Evolutionary conservation across 805 yeast species (phyloP).

Genomic region (Yarrowia alimentaria): DNA sequence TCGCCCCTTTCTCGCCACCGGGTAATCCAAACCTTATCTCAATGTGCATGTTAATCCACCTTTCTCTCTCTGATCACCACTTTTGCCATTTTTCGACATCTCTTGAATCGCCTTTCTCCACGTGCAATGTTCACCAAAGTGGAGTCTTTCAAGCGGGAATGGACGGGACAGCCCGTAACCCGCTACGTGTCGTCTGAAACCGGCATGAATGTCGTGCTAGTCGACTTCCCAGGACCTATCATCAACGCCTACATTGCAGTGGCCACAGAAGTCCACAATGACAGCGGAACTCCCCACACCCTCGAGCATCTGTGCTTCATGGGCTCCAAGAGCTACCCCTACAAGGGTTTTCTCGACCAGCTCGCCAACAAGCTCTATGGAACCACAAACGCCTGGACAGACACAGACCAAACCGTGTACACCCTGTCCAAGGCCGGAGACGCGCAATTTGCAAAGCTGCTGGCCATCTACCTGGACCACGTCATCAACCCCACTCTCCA

Average conservation of each 20-base stretch:
- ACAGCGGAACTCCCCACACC: constrained; percentile 93
- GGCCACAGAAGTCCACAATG: constrained; percentile 84
- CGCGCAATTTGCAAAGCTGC: constrained; percentile 81
- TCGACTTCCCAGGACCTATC: constrained; percentile 79
- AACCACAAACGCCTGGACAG: constrained; percentile 95
- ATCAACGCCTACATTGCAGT: constrained; percentile 93
- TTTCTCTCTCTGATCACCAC: no score
- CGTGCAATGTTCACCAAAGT: constrained; percentile 23
- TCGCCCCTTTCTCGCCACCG: no score
- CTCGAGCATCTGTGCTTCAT: constrained; percentile 89
- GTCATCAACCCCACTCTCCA: constrained; percentile 79
- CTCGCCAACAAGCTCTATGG: constrained; percentile 82
- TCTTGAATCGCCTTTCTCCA: not conserved
- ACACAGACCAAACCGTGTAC: constrained; percentile 91
- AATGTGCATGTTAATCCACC: no score
- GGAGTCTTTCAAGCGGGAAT: constrained; percentile 19
- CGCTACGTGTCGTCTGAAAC: constrained; percentile 39
- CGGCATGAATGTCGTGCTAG: constrained; percentile 74
- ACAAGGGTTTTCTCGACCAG: constrained; percentile 84
- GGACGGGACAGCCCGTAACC: constrained; percentile 9
- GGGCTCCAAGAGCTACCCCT: constrained; percentile 89
- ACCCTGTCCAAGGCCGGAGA: constrained; percentile 92
- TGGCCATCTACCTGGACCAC: constrained; percentile 91
- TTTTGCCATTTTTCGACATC: constrained; percentile 21
- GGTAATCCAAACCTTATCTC: no score